Conservation (phyloP, 345 rosid genomes). For the Syzygium aromaticum region DNA sequence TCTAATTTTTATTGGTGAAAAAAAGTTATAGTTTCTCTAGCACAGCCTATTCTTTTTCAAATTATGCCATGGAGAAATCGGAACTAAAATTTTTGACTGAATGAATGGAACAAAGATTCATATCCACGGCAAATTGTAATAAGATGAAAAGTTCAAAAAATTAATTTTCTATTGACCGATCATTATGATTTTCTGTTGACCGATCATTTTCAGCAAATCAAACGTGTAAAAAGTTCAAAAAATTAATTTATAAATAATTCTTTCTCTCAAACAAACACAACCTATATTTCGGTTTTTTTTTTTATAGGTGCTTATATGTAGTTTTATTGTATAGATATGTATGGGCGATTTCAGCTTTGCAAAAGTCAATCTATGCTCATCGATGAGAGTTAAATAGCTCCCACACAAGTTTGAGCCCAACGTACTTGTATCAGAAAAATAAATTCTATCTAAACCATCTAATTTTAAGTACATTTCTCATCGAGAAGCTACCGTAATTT, state of each 20-base stretch:
- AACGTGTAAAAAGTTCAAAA: background rate
- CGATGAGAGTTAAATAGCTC: background rate
- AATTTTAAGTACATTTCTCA: background rate
- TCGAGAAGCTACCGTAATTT: background rate
- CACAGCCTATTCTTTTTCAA: too few relatives aligned
- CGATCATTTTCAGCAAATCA: fast-evolving
- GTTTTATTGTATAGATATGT: background rate
- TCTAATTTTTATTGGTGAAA: too few relatives aligned
- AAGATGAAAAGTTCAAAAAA: too few relatives aligned
- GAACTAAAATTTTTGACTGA: too few relatives aligned
- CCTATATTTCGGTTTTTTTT: background rate
- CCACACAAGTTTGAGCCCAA: background rate
- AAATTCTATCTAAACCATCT: background rate
- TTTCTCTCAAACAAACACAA: background rate
- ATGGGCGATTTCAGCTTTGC: background rate
- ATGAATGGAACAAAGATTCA: too few relatives aligned
- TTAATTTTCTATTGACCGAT: too few relatives aligned
- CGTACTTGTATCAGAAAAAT: background rate
- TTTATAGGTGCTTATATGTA: background rate
- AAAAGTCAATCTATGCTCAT: background rate
- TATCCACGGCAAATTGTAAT: too few relatives aligned
- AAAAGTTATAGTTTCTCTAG: too few relatives aligned
- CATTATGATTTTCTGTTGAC: fast-evolving
- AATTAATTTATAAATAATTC: fast-evolving
- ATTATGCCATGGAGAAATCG: too few relatives aligned